Base-by-base conservation (phyloP, 805 yeast species). In the Wickerhamiella azyma region DNA sequence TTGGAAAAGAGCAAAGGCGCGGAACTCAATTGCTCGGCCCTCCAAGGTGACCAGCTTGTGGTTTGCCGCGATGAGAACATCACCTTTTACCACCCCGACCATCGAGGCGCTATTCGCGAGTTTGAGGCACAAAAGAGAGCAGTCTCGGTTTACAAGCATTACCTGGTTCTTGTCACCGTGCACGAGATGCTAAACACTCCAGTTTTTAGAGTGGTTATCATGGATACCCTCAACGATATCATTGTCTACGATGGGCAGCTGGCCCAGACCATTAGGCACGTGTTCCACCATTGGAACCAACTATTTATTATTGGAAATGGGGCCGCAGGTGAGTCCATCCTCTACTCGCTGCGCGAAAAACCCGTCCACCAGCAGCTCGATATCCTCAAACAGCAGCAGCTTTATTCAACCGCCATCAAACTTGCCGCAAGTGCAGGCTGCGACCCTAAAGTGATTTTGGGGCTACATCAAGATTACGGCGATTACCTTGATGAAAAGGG, bases 171-270 rank as follows among this genome's bases (percentile, higher is more conserved):
- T 2, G 52, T 50, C 0, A 50, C 53, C 0, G 29, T 50, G 9
- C 43, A 49, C 9, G 41, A 51, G 19, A 29, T 53, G 48, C 51
- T 55, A 13, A 37, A 44, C 26, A 46, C 55, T 4, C 59, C 59
- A 13, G 70, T 83, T 1, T 73, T 81, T 2, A 71, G 76, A 52
- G 60, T 85, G 3, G 58, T 82, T 1, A 71, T 89, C 1, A 63
- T 86, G 19, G 96, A 92, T 57, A 66, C 77, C 26, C 64, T 63
- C 24, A 79, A 84, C 59, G 81, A 81, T 58, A 75, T 81, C 48
- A 67, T 86, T 10, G 76, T 89, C 0, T 79, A 77, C 61, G 76
- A 75, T 48, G 72, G 78, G 36, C 74, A 83, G 9, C 69, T 86
- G n/a, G 71, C 88, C 0, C 75, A 76, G 28, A 64, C 80, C 0